A percentile compares a stretch with the other conserved stretches of the same genome.
Evolutionary conservation across 2,329 filamentous ascomycete species (phyloP).

Genomic region (Fusarium caatingaense): DNA sequence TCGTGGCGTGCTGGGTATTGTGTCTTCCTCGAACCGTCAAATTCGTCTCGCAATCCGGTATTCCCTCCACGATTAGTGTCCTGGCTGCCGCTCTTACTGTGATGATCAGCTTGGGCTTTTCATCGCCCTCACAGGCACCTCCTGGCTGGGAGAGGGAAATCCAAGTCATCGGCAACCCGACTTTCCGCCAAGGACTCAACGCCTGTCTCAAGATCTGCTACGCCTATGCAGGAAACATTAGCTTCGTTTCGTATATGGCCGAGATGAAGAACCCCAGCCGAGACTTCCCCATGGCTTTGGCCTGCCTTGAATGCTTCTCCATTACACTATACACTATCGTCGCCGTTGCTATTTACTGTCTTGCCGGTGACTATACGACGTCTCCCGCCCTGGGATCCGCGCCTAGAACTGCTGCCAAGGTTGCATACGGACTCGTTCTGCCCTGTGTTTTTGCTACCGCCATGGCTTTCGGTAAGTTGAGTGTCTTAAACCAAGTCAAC

Average conservation of each 20-base stretch:
- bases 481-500: neutral
- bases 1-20: conserved; percentile 67
- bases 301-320: conserved; percentile 49
- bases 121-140: conserved; percentile 35
- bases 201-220: conserved; percentile 47
- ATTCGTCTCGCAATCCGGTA: conserved; percentile 43
- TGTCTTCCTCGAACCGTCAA: conserved; percentile 74
- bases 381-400: conserved; percentile 52
- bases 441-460: conserved; percentile 49
- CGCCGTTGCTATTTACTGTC: conserved; percentile 49
- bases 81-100: conserved; percentile 45
- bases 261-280: conserved; percentile 50
- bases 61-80: conserved; percentile 45
- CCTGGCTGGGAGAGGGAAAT: conserved; percentile 45
- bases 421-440: conserved; percentile 49
- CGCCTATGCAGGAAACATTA: conserved; percentile 48
- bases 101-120: conserved; percentile 47
- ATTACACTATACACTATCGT: conserved; percentile 50
- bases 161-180: conserved; percentile 37
- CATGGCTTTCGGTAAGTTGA: conserved; percentile 44
- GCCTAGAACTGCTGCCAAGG: conserved; percentile 48
- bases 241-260: conserved; percentile 50
- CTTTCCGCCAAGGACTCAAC: conserved; percentile 44
- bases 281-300: conserved; percentile 49
- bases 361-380: conserved; percentile 49